Percentiles rank a stretch among this genome's conserved stretches.
phyloP scores from a whole-genome alignment of 2,329 filamentous ascomycete genomes.

The Alternaria sp. region DNA sequence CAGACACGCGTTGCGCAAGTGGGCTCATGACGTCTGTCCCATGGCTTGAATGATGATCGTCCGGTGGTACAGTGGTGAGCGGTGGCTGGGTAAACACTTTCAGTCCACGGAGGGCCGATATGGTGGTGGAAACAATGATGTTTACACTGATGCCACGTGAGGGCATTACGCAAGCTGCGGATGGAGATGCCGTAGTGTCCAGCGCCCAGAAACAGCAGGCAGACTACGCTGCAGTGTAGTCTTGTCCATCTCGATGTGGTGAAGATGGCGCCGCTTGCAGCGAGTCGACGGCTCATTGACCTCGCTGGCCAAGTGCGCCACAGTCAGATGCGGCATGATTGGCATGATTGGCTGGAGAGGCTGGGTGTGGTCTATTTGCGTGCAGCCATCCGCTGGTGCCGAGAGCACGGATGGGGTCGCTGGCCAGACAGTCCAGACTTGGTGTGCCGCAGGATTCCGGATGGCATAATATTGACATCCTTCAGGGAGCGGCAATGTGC shows the following conservation, averaged over 20 bases:
- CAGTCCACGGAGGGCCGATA: neutral
- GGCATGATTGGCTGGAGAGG: slow-evolving; percentile 8
- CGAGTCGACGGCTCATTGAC: slow-evolving; percentile 7
- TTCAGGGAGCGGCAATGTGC: neutral
- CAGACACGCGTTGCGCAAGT: slow-evolving; percentile 6
- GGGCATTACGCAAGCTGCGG: slow-evolving; percentile 1
- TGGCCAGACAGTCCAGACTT: slow-evolving; percentile 13
- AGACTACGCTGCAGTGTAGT: neutral
- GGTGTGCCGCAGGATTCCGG: slow-evolving; percentile 10
- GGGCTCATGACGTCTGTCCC: neutral
- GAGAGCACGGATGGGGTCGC: slow-evolving; percentile 22
- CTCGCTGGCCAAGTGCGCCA: neutral
- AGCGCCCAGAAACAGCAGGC: neutral
- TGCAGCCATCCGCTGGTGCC: slow-evolving; percentile 11
- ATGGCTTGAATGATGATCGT: neutral
- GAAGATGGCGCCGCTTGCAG: neutral
- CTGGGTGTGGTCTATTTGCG: slow-evolving; percentile 5
- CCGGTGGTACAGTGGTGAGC: neutral
- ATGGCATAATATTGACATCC: slow-evolving; percentile 8
- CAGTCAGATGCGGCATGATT: neutral
- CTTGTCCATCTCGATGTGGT: neutral
- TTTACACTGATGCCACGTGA: neutral
- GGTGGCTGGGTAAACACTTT: neutral
- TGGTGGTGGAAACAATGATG: slow-evolving; percentile 1
- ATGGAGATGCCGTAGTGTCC: neutral